phyloP scores from a whole-genome alignment of 2,329 filamentous ascomycete species.

The Didymella lethalis region DNA sequence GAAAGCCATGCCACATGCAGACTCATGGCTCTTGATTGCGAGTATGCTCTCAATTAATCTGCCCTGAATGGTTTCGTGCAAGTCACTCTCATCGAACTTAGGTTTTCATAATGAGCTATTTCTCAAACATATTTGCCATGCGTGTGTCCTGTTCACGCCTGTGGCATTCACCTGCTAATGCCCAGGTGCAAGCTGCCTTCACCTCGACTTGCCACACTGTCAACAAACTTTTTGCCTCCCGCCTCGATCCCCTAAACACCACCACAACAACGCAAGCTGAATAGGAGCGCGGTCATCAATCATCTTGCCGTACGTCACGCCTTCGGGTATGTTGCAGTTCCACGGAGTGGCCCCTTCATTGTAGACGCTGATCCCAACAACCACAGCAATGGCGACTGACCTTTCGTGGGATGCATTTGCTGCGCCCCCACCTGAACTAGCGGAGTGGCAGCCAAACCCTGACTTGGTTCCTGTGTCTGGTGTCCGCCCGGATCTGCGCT shows the following conservation, averaged over 20 bases:
- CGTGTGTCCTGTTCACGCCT: neutral
- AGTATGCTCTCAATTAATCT: neutral
- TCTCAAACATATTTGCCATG: neutral
- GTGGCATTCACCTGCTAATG: slow-evolving; percentile 2
- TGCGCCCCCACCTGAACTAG: slow-evolving; percentile 14
- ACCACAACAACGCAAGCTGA: neutral
- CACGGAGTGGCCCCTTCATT: neutral
- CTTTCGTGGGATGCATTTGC: slow-evolving; percentile 24
- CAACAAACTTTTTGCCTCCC: neutral
- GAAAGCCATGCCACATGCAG: neutral
- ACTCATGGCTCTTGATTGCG: neutral
- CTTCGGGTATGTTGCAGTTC: neutral
- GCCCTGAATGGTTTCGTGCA: neutral
- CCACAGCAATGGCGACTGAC: neutral
- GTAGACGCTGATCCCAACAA: neutral
- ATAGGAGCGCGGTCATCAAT: neutral
- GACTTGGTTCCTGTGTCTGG: slow-evolving; percentile 19
- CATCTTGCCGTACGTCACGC: slow-evolving; percentile 1
- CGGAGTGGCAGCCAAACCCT: slow-evolving; percentile 21
- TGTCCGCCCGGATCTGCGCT: slow-evolving; percentile 4
- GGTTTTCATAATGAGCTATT: neutral
- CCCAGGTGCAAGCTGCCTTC: slow-evolving; percentile 13
- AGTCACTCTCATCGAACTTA: neutral
- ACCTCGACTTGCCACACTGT: slow-evolving; percentile 3
- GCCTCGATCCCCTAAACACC: neutral